phyloP scores from a whole-genome alignment of 2,329 filamentous ascomycete species.

The Ophiostoma ips region DNA sequence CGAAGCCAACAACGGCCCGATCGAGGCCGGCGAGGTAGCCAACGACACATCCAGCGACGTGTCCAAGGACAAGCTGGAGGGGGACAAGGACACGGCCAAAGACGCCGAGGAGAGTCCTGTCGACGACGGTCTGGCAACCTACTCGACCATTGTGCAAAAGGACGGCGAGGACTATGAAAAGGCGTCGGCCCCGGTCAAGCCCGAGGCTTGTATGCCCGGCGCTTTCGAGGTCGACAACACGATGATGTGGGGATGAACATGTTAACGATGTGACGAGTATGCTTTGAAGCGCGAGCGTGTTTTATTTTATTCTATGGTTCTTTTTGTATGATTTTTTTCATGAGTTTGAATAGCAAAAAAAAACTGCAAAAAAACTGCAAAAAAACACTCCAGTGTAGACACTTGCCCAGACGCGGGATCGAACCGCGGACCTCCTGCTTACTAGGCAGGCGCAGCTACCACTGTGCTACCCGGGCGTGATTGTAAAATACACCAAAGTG shows the following conservation, averaged over 20 bases:
- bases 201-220: background rate
- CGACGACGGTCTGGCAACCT: slow-evolving; percentile 13
- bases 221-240: background rate
- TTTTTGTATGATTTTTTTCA: too few species aligned
- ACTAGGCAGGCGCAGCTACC: slow-evolving; percentile 13
- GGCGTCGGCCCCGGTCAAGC: slow-evolving; percentile 15
- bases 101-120: background rate
- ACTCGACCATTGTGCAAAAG: slow-evolving; percentile 17
- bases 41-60: background rate
- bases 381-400: slow-evolving; percentile 3
- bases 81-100: background rate
- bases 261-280: too few species aligned
- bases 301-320: too few species aligned
- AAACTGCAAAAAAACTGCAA: too few species aligned
- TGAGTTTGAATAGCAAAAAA: too few species aligned
- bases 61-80: background rate
- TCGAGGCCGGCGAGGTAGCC: background rate
- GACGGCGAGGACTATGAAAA: slow-evolving; percentile 20
- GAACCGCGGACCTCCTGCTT: slow-evolving; percentile 13
- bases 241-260: slow-evolving; percentile 5
- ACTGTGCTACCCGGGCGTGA: slow-evolving; percentile 12
- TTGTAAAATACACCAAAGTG: slow-evolving; percentile 3
- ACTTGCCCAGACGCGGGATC: slow-evolving; percentile 12
- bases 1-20: too few species aligned
- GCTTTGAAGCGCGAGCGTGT: too few species aligned